A percentile compares a stretch with the other conserved stretches of the same genome.
phyloP scores from a whole-genome alignment of 2,329 filamentous ascomycete genomes.

The Diaporthe australafricana region DNA sequence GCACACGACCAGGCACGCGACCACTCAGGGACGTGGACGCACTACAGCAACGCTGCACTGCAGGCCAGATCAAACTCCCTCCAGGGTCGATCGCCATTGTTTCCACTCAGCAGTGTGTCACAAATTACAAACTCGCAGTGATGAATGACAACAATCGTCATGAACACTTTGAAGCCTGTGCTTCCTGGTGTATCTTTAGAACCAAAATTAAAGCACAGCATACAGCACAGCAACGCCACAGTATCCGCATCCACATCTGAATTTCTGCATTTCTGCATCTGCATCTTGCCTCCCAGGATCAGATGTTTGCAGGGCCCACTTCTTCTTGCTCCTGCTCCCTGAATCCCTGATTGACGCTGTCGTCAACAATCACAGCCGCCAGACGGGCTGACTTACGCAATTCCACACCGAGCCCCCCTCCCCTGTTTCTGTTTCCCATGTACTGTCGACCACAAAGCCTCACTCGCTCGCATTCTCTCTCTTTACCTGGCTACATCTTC shows the following conservation, averaged over 20 bases:
- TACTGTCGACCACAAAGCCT: slow-evolving; percentile 5
- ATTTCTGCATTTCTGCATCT: not conserved
- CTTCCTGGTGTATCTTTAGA: not conserved
- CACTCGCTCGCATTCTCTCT: not conserved
- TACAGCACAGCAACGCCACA: not conserved
- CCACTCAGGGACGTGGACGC: not conserved
- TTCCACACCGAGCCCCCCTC: slow-evolving; percentile 21
- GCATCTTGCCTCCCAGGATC: not conserved
- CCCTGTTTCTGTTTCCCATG: not conserved
- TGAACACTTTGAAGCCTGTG: not conserved
- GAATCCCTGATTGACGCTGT: slow-evolving; percentile 19
- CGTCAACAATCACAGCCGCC: slow-evolving; percentile 13
- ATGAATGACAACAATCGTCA: not conserved
- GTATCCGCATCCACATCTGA: not conserved
- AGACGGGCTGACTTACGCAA: slow-evolving; percentile 22
- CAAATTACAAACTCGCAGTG: not conserved
- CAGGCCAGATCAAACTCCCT: not conserved
- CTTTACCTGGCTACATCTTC: not conserved
- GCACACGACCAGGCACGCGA: slow-evolving; percentile 3
- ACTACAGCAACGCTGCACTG: not conserved
- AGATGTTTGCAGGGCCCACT: slow-evolving; percentile 15
- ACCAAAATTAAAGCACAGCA: not conserved
- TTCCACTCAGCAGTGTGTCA: not conserved
- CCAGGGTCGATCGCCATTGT: not conserved
- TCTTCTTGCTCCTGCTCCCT: slow-evolving; percentile 5